Conservation (phyloP, 257 asterid genomes). For the Solanum sparsipilum region DNA sequence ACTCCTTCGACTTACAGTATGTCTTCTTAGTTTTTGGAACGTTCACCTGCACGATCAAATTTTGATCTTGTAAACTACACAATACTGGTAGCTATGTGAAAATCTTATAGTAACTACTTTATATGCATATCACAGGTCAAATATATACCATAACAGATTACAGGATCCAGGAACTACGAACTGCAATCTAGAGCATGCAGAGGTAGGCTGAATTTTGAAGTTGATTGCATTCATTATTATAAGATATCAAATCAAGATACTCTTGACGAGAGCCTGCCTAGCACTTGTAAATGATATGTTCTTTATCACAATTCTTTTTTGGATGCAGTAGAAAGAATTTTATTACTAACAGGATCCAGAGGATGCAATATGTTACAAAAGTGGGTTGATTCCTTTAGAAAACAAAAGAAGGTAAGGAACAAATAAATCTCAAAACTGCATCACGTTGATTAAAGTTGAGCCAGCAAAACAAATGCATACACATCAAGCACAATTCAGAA, state of each 20-base stretch:
- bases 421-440: not conserved
- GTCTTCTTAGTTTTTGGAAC: conserved; percentile 1
- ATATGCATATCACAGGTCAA: not conserved
- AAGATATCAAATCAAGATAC: not conserved
- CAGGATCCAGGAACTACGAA: not conserved
- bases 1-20: not conserved
- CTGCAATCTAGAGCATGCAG: not conserved
- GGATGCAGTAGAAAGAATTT: not conserved
- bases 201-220: not conserved
- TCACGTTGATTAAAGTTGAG: not conserved
- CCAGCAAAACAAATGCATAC: not conserved
- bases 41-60: not conserved
- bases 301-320: not conserved
- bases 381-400: not conserved
- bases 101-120: not conserved
- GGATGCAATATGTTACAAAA: not conserved
- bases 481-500: not conserved
- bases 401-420: not conserved
- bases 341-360: not conserved
- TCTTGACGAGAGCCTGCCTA: not conserved
- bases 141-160: not conserved
- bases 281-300: not conserved
- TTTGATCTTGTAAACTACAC: not conserved
- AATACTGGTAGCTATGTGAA: not conserved
- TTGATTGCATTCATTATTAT: not conserved